Conservation (phyloP, 2,329 filamentous ascomycete genomes). For the Hypomyces perniciosus region DNA sequence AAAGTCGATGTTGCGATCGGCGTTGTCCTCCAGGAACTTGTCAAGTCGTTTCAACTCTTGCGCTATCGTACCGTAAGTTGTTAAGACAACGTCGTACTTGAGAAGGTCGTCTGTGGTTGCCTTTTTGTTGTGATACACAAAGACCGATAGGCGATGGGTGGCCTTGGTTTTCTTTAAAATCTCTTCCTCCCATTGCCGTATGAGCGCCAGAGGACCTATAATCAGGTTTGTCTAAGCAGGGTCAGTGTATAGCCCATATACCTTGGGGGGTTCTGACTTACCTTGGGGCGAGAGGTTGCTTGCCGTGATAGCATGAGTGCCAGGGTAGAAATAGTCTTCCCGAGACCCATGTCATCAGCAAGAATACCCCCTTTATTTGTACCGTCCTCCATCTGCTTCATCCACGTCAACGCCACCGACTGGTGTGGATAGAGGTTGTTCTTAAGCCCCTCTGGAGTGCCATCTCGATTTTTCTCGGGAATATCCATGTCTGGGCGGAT, state of each 20-base stretch:
- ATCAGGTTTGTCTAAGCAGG: slow-evolving; percentile 68
- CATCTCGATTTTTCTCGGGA: slow-evolving; percentile 54
- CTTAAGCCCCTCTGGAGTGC: slow-evolving; percentile 63
- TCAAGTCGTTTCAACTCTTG: slow-evolving; percentile 57
- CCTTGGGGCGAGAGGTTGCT: slow-evolving; percentile 40
- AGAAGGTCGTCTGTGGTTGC: slow-evolving; percentile 54
- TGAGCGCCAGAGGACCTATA: slow-evolving; percentile 70
- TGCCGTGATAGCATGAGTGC: slow-evolving; percentile 66
- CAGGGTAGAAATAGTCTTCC: slow-evolving; percentile 82
- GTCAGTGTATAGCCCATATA: neutral
- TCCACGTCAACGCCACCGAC: slow-evolving; percentile 75
- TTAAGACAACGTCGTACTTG: slow-evolving; percentile 72
- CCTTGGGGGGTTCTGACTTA: slow-evolving; percentile 12
- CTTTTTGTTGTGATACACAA: slow-evolving; percentile 66
- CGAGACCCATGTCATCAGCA: slow-evolving; percentile 89
- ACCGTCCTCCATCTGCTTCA: slow-evolving; percentile 71
- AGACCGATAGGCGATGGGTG: slow-evolving; percentile 55
- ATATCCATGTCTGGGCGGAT: slow-evolving; percentile 68
- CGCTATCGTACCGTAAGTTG: slow-evolving; percentile 74
- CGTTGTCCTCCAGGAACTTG: slow-evolving; percentile 44
- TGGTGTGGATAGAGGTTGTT: slow-evolving; percentile 75
- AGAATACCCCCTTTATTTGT: slow-evolving; percentile 82
- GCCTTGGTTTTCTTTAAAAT: slow-evolving; percentile 63
- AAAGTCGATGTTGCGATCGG: slow-evolving; percentile 32
- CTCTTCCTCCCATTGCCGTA: slow-evolving; percentile 81